A percentile compares a stretch with the other conserved stretches of the same genome.
These are phyloP conservation scores for Paxillus involutus DNA, from an alignment of 768 basidiomycete species.

Conservation along the genomic window DNA sequence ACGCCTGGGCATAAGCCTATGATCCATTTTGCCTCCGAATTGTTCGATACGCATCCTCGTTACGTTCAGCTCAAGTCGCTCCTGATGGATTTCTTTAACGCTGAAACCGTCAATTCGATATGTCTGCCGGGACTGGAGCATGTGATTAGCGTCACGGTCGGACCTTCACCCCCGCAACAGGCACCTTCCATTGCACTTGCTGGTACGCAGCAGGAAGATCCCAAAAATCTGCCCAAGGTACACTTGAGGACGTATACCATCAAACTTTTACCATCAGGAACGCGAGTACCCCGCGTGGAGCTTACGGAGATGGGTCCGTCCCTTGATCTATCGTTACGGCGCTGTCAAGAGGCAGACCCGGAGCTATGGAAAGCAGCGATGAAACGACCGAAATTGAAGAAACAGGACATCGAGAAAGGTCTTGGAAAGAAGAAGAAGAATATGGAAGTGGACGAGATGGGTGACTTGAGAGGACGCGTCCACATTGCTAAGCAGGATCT, in stretches of 20 bases:
- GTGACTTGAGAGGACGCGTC: constrained; percentile 87
- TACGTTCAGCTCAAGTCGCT: constrained; percentile 91
- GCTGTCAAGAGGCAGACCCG: constrained; percentile 71
- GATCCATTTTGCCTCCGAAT: constrained; percentile 93
- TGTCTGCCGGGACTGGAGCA: constrained; percentile 84
- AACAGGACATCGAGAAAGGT: constrained; percentile 82
- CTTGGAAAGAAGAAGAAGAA: constrained; percentile 95
- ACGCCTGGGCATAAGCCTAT: constrained; percentile 88
- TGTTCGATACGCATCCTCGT: constrained; percentile 93
- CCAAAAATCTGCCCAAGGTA: constrained; percentile 65
- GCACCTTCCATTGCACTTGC: constrained; percentile 27
- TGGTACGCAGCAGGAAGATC: constrained; percentile 36
- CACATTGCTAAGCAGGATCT: constrained; percentile 92
- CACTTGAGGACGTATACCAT: constrained; percentile 88
- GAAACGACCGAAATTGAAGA: constrained; percentile 84
- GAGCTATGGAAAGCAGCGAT: constrained; percentile 82
- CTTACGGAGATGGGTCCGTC: constrained; percentile 90
- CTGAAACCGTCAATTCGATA: constrained; percentile 80
- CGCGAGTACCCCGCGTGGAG: constrained; percentile 77
- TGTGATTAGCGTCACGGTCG: constrained; percentile 80
- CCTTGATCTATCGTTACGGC: constrained; percentile 77
- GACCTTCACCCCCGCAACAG: constrained; percentile 60
- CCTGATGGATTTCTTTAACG: constrained; percentile 89
- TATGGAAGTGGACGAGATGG: constrained; percentile 96
- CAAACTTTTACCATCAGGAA: constrained; percentile 71